A percentile compares a stretch with the other conserved stretches of the same genome.
phyloP scores from a whole-genome alignment of 1,284 basidiomycete species.

The Fomitopsis schrenkii region DNA sequence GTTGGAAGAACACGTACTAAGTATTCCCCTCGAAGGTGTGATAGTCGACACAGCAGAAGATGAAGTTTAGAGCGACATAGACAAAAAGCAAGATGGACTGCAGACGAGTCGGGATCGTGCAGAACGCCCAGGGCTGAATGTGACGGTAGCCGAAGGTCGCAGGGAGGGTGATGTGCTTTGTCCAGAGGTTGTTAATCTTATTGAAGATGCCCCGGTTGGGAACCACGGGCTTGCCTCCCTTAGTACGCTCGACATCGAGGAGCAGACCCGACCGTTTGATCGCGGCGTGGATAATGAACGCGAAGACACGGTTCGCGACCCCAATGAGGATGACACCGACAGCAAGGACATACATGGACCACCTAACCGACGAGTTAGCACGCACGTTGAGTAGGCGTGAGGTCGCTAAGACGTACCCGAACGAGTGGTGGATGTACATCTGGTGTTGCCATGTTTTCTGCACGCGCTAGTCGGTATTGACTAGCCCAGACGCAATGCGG shows the following conservation, averaged over 20 bases:
- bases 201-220: background rate
- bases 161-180: background rate
- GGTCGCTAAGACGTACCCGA: background rate
- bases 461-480: background rate
- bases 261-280: background rate
- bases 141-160: background rate
- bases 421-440: background rate
- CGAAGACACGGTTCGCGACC: background rate
- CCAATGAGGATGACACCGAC: background rate
- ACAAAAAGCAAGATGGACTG: background rate
- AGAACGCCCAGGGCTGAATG: background rate
- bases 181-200: background rate
- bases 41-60: background rate
- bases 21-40: background rate
- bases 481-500: background rate
- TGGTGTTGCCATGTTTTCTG: background rate
- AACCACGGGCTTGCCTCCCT: background rate
- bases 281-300: background rate
- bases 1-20: background rate
- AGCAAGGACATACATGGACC: background rate
- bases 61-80: background rate
- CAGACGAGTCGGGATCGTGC: background rate
- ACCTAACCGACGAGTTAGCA: background rate
- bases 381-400: background rate
- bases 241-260: background rate